A percentile compares a stretch with the other conserved stretches of the same genome.
Conservation (phyloP, 2,329 filamentous ascomycete species). For the Capronia coronata region DNA sequence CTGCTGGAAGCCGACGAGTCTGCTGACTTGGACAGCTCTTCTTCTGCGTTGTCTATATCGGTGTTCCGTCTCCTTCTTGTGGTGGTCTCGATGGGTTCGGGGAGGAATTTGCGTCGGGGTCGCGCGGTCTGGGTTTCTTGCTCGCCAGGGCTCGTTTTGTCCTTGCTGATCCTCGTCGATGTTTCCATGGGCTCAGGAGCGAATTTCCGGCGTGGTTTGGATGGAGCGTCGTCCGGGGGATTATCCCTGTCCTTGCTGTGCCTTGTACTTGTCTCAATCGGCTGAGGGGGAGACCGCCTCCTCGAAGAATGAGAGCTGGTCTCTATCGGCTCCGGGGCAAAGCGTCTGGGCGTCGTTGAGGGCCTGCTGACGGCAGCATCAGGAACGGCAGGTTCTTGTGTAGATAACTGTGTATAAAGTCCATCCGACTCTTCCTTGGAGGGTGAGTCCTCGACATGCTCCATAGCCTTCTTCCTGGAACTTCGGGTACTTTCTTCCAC, state of each 20-base stretch:
- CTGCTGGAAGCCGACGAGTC: constrained; percentile 17
- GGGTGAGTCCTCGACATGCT: constrained; percentile 8
- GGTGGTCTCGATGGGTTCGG: constrained; percentile 68
- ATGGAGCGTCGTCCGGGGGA: constrained; percentile 6
- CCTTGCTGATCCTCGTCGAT: constrained; percentile 34
- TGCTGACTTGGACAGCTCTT: constrained; percentile 4
- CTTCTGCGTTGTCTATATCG: constrained; percentile 17
- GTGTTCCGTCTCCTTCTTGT: constrained; percentile 11
- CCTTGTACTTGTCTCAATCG: constrained; percentile 27
- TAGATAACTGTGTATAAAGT: background rate
- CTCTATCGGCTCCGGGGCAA: constrained; percentile 31
- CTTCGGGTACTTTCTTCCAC: constrained; percentile 41
- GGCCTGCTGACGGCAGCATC: constrained; percentile 4
- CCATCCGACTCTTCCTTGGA: constrained; percentile 1
- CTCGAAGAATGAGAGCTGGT: constrained; percentile 21
- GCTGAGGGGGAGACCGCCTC: constrained; percentile 31
- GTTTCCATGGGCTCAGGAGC: constrained; percentile 43
- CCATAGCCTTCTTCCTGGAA: constrained; percentile 32
- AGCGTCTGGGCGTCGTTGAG: constrained; percentile 19
- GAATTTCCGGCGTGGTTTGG: constrained; percentile 32
- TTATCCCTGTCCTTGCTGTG: constrained; percentile 23
- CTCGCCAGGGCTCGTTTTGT: constrained; percentile 18
- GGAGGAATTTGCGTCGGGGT: constrained; percentile 56
- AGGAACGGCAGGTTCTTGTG: constrained; percentile 14
- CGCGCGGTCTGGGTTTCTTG: constrained; percentile 31